Evolutionary conservation across 2,329 filamentous ascomycete species (phyloP), one percentile per base, ranked within the genome.

Genomic region (Fusarium hostae): DNA sequence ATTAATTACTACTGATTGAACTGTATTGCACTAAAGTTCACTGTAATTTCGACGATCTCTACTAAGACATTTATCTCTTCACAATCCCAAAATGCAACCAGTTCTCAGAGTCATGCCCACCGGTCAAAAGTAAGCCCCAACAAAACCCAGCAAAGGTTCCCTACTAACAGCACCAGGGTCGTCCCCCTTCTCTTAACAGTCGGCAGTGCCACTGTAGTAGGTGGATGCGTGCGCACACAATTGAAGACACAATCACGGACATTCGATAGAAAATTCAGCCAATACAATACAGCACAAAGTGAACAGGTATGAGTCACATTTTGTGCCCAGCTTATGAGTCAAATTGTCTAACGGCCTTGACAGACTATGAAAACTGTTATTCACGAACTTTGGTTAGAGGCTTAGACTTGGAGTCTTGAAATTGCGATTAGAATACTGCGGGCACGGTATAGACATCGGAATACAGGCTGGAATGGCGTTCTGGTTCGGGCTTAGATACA

Each of bases 201-300:
- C 12, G 74, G 72, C 59, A 76, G 74, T 39, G 74, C 66, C 39
- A 63, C 73, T 34, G 44, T 66, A 26, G 64, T 71, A 8, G 60
- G 48, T 2, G 48, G 62, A 15, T 72, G 62, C 55, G 50, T 76
- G 32, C 67, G 57, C 11, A 57, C 63, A n/a, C 69, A 73, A 22
- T 68, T 76, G 35, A 57, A 45, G 47, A 58, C 59, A 39, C 64
- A 67, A n/a, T 66, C 74, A 30, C 37, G 67, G 26, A 66, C 59
- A 3, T 75, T 76, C 45, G 75, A 76, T 40, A 66, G 73, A 51
- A 71, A 65, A 18, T 76, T 76, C n/a, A 63, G 56, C 35, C 64
- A 72, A 35, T 76, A 76, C 54, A 76, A 74, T 24, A 76, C 44
- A 35, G 34, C 44, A 18, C 44, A 71, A 45, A 76, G 75, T 26